These are phyloP conservation scores for Escovopsis sp. DNA, from an alignment of 2,329 filamentous ascomycete species.

Conservation along the genomic window DNA sequence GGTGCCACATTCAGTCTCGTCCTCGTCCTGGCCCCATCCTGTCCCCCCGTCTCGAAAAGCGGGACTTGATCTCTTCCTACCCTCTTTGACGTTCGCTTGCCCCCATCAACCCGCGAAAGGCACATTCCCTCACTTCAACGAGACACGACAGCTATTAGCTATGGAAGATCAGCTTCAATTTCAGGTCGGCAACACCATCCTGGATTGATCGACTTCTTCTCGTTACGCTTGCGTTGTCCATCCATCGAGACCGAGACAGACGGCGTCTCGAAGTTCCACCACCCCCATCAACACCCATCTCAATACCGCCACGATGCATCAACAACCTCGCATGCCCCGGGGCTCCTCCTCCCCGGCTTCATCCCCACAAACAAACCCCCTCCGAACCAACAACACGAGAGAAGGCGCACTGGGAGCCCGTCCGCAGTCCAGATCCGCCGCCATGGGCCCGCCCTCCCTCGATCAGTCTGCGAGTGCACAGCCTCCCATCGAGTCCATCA, in stretches of 20 bases:
- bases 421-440: slow-evolving; percentile 28
- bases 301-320: slow-evolving; percentile 88
- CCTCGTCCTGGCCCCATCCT: not conserved
- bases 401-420: slow-evolving; percentile 34
- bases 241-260: not conserved
- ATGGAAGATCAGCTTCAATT: slow-evolving; percentile 21
- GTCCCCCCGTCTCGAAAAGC: too few relatives aligned
- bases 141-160: slow-evolving; percentile 8
- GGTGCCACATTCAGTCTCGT: not conserved
- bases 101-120: slow-evolving; percentile 1
- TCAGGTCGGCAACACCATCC: slow-evolving; percentile 17
- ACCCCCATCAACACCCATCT: too few relatives aligned
- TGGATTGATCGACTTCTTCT: slow-evolving; percentile 12
- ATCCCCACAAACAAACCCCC: slow-evolving; percentile 39
- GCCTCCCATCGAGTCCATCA: slow-evolving; percentile 50
- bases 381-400: slow-evolving; percentile 57
- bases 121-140: slow-evolving; percentile 1
- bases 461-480: slow-evolving; percentile 26
- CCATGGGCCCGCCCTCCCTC: slow-evolving; percentile 31
- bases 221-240: slow-evolving; percentile 1
- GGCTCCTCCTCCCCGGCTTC: slow-evolving; percentile 58
- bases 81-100: not conserved
- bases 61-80: too few relatives aligned
- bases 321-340: slow-evolving; percentile 65
- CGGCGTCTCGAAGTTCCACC: slow-evolving; percentile 2